phyloP scores from a whole-genome alignment of 257 asterid genomes.

The Mitragyna speciosa region DNA sequence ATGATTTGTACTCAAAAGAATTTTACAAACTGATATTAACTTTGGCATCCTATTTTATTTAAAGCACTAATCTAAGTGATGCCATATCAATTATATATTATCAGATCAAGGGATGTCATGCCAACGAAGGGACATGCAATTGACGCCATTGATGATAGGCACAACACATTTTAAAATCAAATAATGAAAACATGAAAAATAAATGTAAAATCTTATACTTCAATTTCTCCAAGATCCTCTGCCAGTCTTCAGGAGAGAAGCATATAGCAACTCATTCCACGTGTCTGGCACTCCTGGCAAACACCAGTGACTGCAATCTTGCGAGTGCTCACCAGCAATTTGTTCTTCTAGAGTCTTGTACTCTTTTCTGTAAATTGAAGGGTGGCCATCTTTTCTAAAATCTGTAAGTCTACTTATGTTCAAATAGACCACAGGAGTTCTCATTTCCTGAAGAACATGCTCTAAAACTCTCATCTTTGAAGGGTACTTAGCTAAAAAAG shows the following conservation, averaged over 20 bases:
- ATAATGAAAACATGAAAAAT: not conserved
- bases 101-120: not conserved
- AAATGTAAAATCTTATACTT: not conserved
- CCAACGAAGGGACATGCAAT: not conserved
- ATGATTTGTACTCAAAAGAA: not conserved
- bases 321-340: constrained; percentile 42
- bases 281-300: constrained; percentile 95
- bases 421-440: constrained; percentile 57
- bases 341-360: constrained; percentile 45
- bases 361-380: constrained; percentile 71
- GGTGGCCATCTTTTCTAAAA: constrained; percentile 81
- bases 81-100: not conserved
- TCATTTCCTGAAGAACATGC: constrained; percentile 56
- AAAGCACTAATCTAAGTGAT: not conserved
- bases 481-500: constrained; percentile 65
- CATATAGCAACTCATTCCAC: constrained; percentile 88
- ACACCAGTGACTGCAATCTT: constrained; percentile 99
- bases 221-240: constrained; percentile 54
- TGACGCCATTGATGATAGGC: not conserved
- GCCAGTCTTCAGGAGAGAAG: constrained; percentile 54
- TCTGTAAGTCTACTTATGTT: constrained; percentile 85
- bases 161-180: not conserved
- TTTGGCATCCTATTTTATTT: not conserved
- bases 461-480: constrained; percentile 73
- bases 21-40: not conserved